Conservation (phyloP, 2,329 filamentous ascomycete species). For the Hypoxylon sp. region DNA sequence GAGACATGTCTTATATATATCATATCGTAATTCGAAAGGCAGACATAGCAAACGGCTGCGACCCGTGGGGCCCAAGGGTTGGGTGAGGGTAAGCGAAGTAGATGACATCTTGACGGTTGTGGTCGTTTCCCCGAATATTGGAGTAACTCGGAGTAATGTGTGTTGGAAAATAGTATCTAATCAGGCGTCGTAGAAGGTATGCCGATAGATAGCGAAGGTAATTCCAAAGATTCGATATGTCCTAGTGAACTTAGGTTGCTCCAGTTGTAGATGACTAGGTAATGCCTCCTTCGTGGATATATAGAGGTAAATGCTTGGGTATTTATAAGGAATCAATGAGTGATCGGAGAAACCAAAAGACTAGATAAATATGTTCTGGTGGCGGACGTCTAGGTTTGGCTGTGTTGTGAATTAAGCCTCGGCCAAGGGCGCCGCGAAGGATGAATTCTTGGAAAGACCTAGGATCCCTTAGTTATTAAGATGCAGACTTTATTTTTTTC, state of each 20-base stretch:
- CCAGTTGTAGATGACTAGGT: background rate
- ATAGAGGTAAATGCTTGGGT: background rate
- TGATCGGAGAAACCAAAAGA: background rate
- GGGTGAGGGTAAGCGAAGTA: background rate
- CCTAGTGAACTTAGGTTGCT: background rate
- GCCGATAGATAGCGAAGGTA: background rate
- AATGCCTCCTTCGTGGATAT: background rate
- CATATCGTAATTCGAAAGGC: background rate
- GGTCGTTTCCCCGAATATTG: background rate
- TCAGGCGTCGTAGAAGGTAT: background rate
- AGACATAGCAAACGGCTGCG: background rate
- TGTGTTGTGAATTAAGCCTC: background rate
- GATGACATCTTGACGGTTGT: background rate
- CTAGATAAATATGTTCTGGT: background rate
- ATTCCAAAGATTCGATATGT: background rate
- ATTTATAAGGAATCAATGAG: background rate
- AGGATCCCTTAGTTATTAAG: background rate
- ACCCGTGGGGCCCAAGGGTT: background rate
- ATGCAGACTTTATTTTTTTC: no score
- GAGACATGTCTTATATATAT: constrained; percentile 1
- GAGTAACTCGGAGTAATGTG: background rate
- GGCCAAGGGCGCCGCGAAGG: background rate
- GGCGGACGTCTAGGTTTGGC: background rate
- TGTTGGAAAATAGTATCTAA: background rate
- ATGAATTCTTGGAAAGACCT: background rate